Conservation (phyloP, 129 eudicot genomes). For the Mikania micrantha region DNA sequence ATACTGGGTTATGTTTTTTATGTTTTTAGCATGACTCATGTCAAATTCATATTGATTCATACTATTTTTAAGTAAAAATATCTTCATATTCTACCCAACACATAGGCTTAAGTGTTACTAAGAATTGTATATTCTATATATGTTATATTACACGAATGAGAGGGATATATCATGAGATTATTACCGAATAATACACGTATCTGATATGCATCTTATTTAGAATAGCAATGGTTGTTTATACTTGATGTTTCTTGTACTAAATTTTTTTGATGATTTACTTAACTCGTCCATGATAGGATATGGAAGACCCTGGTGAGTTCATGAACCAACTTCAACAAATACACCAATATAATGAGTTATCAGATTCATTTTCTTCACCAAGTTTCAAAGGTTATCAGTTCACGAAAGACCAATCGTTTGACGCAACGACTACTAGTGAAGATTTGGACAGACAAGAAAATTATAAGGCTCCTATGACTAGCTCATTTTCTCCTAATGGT, state of each 20-base stretch:
- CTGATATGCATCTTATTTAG: no score
- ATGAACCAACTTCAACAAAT: slow-evolving; percentile 15
- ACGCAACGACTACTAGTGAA: background rate
- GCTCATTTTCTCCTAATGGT: slow-evolving; percentile 14
- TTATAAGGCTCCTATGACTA: background rate
- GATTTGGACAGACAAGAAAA: slow-evolving; percentile 14
- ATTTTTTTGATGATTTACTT: background rate
- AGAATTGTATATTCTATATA: no score
- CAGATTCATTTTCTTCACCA: slow-evolving; percentile 16
- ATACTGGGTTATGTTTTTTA: no score
- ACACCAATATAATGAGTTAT: slow-evolving; percentile 1
- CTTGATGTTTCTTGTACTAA: background rate
- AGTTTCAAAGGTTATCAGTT: slow-evolving; percentile 8
- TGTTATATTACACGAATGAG: no score
- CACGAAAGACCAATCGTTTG: slow-evolving; percentile 14
- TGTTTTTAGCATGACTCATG: no score
- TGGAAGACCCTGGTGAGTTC: slow-evolving; percentile 9
- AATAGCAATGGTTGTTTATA: background rate
- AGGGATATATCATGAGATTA: no score
- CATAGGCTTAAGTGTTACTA: no score
- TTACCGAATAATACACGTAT: no score
- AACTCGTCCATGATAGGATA: slow-evolving; percentile 10
- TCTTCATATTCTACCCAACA: no score
- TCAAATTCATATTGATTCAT: no score
- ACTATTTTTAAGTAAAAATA: no score